A percentile compares a stretch with the other conserved stretches of the same genome.
Conservation (phyloP, 176 grass and related monocot species). For the Metroxylon sagu region DNA sequence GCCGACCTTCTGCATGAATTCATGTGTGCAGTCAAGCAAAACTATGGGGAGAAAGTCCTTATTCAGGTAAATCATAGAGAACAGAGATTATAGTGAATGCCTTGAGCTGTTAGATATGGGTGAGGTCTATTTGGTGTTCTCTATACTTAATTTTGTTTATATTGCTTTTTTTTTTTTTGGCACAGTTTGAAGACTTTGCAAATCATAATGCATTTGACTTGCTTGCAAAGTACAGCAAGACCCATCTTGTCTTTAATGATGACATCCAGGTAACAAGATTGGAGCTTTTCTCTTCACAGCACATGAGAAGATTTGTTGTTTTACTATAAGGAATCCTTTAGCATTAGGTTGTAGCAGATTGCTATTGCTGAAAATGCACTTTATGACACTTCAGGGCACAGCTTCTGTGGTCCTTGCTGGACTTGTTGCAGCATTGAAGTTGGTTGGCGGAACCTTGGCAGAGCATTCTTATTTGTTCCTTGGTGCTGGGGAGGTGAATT, state of each 20-base stretch:
- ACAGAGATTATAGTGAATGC: constrained; percentile 5
- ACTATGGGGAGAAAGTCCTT: constrained; percentile 95
- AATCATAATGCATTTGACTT: constrained; percentile 99
- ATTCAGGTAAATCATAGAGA: constrained; percentile 50
- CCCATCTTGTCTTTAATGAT: constrained; percentile 99
- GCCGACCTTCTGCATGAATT: constrained; percentile 83
- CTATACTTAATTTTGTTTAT: too few relatives aligned
- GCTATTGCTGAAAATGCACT: neutral
- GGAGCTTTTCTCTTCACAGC: neutral
- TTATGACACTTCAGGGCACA: constrained; percentile 63
- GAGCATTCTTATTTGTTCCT: constrained; percentile 98
- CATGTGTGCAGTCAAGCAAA: constrained; percentile 84
- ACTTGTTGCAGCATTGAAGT: constrained; percentile 64
- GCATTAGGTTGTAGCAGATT: too few relatives aligned
- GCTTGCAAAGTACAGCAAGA: constrained; percentile 89
- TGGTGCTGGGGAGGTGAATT: constrained; percentile 93
- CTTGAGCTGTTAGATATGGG: neutral
- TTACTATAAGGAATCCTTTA: constrained; percentile 8
- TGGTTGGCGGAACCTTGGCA: constrained; percentile 76
- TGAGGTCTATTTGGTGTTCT: too few relatives aligned
- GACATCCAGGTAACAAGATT: constrained; percentile 78
- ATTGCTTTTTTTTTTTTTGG: constrained; percentile 10
- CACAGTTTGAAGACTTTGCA: constrained; percentile 99
- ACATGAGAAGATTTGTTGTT: constrained; percentile 10
- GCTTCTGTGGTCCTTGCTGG: constrained; percentile 98